Percentiles rank a stretch among this genome's conserved stretches.
These are phyloP conservation scores for Atkinsonella texensis DNA, from an alignment of 2,329 filamentous ascomycete species.

Conservation along the genomic window DNA sequence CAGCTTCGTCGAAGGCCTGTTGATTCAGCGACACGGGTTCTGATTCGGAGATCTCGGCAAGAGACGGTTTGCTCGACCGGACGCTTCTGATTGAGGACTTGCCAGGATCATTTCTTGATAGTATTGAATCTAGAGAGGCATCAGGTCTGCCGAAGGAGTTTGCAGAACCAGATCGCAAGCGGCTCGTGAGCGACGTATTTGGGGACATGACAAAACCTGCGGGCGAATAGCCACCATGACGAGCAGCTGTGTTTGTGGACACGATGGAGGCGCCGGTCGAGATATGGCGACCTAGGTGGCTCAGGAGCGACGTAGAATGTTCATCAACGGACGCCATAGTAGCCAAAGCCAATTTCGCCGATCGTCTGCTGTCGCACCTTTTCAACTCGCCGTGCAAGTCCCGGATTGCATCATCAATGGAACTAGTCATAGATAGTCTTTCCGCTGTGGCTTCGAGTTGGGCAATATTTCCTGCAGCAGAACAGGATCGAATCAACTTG, in stretches of 20 bases:
- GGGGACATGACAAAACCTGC: constrained; percentile 57
- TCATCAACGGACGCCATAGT: constrained; percentile 9
- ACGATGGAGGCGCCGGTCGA: constrained; percentile 51
- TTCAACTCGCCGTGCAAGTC: constrained; percentile 61
- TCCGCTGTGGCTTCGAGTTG: constrained; percentile 66
- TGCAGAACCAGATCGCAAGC: constrained; percentile 43
- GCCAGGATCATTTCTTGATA: constrained; percentile 41
- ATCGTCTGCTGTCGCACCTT: constrained; percentile 53
- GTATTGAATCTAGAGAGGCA: constrained; percentile 25
- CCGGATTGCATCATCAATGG: constrained; percentile 67
- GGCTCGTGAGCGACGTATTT: constrained; percentile 46
- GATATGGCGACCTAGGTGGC: constrained; percentile 28
- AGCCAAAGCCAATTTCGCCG: constrained; percentile 44
- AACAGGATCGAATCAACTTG: constrained; percentile 46
- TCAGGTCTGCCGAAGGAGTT: constrained; percentile 30
- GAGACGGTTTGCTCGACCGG: constrained; percentile 36
- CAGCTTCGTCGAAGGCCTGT: constrained; percentile 42
- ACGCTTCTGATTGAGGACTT: constrained; percentile 41
- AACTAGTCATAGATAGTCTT: constrained; percentile 59
- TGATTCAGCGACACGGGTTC: constrained; percentile 39
- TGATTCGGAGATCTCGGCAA: constrained; percentile 46
- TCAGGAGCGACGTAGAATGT: constrained; percentile 4
- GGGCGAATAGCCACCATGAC: constrained; percentile 59
- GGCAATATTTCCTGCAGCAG: constrained; percentile 55
- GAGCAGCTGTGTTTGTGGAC: constrained; percentile 53